Evolutionary conservation across 306 rosid genomes (phyloP), one percentile per base, ranked within the genome.

Genomic region (Heteromeles arbutifolia): DNA sequence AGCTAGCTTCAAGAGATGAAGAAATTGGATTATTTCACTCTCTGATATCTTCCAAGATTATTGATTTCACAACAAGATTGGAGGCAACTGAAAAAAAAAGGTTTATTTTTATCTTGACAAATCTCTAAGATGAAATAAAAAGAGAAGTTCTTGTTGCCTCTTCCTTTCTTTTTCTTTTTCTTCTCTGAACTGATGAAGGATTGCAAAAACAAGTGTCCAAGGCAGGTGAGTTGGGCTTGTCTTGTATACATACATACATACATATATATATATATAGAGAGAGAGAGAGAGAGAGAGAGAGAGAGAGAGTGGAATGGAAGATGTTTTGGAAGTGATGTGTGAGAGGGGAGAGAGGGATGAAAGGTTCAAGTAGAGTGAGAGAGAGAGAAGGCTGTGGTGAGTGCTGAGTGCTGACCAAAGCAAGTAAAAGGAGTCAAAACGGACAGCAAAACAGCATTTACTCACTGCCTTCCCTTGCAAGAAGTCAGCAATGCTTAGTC

Each of bases 341-440:
- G 90, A 77, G 84, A 48, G 82, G 81, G 67, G 58, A 41, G 77
- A 70, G 83, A 65, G 78, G 84, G 45, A 34, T 4, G 57, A 74
- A 81, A 84, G 71, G 71, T 83, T 88, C 87, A 92, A 82, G 89
- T 90, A 90, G 77, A 45, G 77, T n/a, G n/a, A n/a, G n/a, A 75
- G 4, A 68, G 63, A 79, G 19, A 24, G 54, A 48, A 48, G 39
- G 41, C 10, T 32, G 24, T 4, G 39, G 39, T 24, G 59, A 37
- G 34, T 24, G 34, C 22, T 41, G 59, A 26, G 50, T 62, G 79
- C 79, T 85, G 83, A 87, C 84, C 34, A 31, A 65, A 69, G 39
- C 53, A 43, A 80, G 78, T 75, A 80, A 77, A 81, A 65, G 8
- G 82, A 77, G 92, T 86, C 86, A 84, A 86, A 82, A 81, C 14